phyloP scores from a whole-genome alignment of 1,284 basidiomycete genomes.

The Chiua sp. region DNA sequence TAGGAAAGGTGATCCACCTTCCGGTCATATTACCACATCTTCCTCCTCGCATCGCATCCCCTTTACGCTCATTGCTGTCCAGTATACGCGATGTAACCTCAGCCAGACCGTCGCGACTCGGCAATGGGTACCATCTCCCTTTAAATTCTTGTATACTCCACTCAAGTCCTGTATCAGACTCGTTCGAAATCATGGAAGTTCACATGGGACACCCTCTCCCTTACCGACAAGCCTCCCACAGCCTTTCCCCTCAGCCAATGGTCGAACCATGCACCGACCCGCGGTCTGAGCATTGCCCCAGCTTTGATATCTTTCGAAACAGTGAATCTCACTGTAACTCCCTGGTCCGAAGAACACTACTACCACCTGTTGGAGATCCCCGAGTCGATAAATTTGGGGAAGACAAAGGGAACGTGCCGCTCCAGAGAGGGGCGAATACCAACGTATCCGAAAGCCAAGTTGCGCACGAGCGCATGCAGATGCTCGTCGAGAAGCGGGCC shows the following conservation, averaged over 20 bases:
- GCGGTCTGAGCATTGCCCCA: conserved; percentile 73
- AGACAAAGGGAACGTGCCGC: conserved; percentile 63
- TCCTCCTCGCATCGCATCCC: conserved; percentile 26
- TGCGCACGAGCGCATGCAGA: conserved; percentile 45
- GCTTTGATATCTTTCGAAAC: conserved; percentile 69
- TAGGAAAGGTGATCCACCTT: conserved; percentile 53
- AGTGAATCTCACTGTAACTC: conserved; percentile 40
- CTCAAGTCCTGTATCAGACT: conserved; percentile 13
- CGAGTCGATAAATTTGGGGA: conserved; percentile 33
- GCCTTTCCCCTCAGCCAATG: conserved; percentile 39
- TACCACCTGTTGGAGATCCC: conserved; percentile 17
- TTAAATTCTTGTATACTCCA: background rate
- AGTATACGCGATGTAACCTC: conserved; percentile 25
- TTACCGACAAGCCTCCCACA: conserved; percentile 25
- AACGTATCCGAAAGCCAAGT: conserved; percentile 32
- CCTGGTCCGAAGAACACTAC: background rate
- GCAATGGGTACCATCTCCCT: conserved; percentile 25
- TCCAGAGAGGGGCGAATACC: conserved; percentile 43
- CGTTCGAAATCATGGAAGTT: conserved; percentile 10
- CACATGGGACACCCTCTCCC: conserved; percentile 15
- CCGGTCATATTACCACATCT: conserved; percentile 15
- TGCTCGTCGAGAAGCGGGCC: conserved; percentile 62
- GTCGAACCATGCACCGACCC: conserved; percentile 51
- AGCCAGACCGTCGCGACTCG: conserved; percentile 28
- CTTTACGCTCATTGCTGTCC: conserved; percentile 8